Evolutionary conservation across 257 asterid genomes (phyloP).

Genomic region (Gardenia jasminoides): DNA sequence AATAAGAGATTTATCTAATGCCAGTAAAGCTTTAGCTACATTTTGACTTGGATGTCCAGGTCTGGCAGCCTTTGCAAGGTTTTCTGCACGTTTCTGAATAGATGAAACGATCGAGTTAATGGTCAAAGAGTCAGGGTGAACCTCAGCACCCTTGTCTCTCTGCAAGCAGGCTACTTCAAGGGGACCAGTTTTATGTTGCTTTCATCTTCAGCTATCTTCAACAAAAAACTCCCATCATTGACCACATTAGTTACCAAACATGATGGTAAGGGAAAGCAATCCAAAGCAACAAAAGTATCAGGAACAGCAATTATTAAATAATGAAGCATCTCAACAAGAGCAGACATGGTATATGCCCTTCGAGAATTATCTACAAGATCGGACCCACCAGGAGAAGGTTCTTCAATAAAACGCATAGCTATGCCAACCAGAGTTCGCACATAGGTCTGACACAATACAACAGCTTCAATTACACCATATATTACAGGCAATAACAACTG

Average conservation of each 20-base stretch:
- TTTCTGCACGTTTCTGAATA: constrained; percentile 71
- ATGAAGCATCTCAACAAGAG: constrained; percentile 98
- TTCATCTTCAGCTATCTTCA: constrained; percentile 67
- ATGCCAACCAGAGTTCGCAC: constrained; percentile 73
- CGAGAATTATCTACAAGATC: constrained; percentile 95
- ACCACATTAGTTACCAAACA: constrained; percentile 55
- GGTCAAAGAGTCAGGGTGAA: constrained; percentile 60
- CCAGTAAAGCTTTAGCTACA: constrained; percentile 71
- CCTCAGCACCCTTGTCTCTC: constrained; percentile 53
- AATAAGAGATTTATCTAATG: constrained; percentile 72
- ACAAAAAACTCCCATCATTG: constrained; percentile 72
- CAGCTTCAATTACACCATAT: constrained; percentile 85
- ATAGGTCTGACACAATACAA: constrained; percentile 87
- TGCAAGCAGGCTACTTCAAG: constrained; percentile 47
- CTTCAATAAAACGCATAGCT: constrained; percentile 76
- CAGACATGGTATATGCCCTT: constrained; percentile 84
- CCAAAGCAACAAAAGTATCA: constrained; percentile 93
- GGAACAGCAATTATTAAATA: constrained; percentile 89
- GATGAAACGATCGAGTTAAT: constrained; percentile 67
- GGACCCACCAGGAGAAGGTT: constrained; percentile 98
- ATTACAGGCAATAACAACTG: constrained; percentile 91
- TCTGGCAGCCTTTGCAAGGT: constrained; percentile 73
- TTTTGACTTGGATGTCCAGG: constrained; percentile 68
- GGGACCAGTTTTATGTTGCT: constrained; percentile 55
- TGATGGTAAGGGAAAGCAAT: constrained; percentile 82